These are phyloP conservation scores for Xylaria sp. DNA, from an alignment of 2,329 filamentous ascomycete species.

Conservation along the genomic window DNA sequence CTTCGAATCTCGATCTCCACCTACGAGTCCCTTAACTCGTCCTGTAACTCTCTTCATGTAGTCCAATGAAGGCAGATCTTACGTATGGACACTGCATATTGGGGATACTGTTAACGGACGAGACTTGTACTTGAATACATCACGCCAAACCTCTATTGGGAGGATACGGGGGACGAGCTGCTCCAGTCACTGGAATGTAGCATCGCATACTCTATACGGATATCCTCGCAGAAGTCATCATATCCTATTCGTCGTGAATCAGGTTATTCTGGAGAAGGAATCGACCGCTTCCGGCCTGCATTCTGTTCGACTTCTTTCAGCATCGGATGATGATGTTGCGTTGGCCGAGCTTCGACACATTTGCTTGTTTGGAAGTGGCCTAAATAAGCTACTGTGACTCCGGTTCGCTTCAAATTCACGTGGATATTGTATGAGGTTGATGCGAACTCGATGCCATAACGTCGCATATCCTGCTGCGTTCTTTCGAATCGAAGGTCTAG, in stretches of 20 bases:
- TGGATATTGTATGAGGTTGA: no score
- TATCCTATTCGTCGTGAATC: no score
- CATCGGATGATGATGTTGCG: no score
- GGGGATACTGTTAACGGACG: neutral
- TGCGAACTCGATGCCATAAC: no score
- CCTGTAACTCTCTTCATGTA: neutral
- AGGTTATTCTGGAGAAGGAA: no score
- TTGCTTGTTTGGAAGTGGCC: no score
- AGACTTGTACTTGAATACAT: neutral
- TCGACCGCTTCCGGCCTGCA: no score
- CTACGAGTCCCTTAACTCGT: slow-evolving; percentile 4
- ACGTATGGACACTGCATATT: neutral
- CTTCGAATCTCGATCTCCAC: neutral
- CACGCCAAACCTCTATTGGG: neutral
- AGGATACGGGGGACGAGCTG: no score
- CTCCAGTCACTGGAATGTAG: no score
- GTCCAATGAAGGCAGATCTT: neutral
- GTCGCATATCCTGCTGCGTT: neutral
- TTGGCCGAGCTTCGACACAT: no score
- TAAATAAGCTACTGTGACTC: neutral
- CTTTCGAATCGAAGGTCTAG: neutral
- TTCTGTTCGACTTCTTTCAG: no score
- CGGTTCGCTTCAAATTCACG: neutral
- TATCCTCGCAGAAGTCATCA: neutral
- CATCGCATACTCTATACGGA: neutral